phyloP scores from a whole-genome alignment of 441 rosid genomes.

The Sinapis alba region DNA sequence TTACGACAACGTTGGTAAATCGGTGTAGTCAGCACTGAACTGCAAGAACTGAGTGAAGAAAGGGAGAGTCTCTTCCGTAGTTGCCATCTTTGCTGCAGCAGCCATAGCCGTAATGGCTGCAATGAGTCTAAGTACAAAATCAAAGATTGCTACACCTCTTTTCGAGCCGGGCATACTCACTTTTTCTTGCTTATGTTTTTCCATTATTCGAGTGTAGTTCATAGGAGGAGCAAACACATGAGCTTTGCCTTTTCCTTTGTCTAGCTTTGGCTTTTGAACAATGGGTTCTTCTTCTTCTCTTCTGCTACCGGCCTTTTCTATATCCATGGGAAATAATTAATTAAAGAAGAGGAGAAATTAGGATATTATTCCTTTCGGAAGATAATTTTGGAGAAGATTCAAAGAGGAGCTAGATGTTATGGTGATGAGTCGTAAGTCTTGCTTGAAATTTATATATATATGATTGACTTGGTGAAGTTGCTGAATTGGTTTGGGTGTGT shows the following conservation, averaged over 20 bases:
- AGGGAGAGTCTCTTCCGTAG: conserved; percentile 65
- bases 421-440: conserved; percentile 17
- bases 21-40: conserved; percentile 75
- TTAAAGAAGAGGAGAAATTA: conserved; percentile 1
- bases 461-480: conserved; percentile 33
- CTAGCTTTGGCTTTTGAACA: conserved; percentile 35
- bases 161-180: conserved; percentile 44
- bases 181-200: conserved; percentile 33
- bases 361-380: background rate
- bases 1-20: conserved; percentile 61
- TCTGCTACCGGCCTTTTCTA: conserved; percentile 34
- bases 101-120: conserved; percentile 66
- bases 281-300: conserved; percentile 44
- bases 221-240: conserved; percentile 42
- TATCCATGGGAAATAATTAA: conserved; percentile 34
- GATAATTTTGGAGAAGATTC: background rate
- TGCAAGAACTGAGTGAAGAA: conserved; percentile 91
- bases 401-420: conserved; percentile 16
- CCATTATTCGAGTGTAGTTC: conserved; percentile 34
- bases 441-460: conserved; percentile 7
- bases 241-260: conserved; percentile 55
- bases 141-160: conserved; percentile 64
- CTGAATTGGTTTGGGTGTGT: conserved; percentile 23
- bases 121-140: conserved; percentile 60
- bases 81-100: conserved; percentile 70